Conservation (phyloP, 106 monocot species). For the Allium cepa region DNA sequence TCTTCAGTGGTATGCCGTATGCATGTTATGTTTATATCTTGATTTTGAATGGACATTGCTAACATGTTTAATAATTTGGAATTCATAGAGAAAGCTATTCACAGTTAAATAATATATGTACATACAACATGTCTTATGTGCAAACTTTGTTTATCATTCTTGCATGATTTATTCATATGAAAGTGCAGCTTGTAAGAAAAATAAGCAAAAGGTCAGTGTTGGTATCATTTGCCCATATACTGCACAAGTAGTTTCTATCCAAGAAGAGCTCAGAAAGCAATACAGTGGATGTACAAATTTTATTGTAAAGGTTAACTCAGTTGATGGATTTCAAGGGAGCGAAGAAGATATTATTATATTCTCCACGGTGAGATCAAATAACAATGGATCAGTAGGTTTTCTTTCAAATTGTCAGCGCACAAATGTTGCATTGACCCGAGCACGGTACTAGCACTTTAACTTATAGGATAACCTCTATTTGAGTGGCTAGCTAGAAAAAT, state of each 20-base stretch:
- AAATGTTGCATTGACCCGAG: slow-evolving; percentile 69
- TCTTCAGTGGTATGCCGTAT: slow-evolving; percentile 39
- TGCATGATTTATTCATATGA: neutral
- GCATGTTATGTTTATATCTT: neutral
- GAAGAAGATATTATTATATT: slow-evolving; percentile 63
- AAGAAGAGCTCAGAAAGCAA: slow-evolving; percentile 15
- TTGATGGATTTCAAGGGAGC: slow-evolving; percentile 65
- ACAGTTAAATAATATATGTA: neutral
- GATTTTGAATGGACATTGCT: neutral
- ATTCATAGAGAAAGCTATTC: too few species aligned
- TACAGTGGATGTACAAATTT: slow-evolving; percentile 7
- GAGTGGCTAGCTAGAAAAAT: neutral
- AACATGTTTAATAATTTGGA: neutral
- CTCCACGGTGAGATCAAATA: slow-evolving; percentile 48
- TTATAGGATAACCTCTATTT: neutral
- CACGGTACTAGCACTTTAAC: slow-evolving; percentile 16
- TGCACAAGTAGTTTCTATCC: slow-evolving; percentile 44
- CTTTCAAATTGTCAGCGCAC: slow-evolving; percentile 34
- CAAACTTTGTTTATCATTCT: neutral
- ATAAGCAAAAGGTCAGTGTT: slow-evolving; percentile 15
- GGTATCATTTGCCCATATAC: slow-evolving; percentile 52
- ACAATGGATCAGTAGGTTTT: slow-evolving; percentile 41
- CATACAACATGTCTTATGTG: neutral
- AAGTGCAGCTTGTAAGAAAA: neutral
- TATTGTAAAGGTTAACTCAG: slow-evolving; percentile 37